These are phyloP conservation scores for Fusarium sp. DNA, from an alignment of 2,329 filamentous ascomycete species.

Conservation along the genomic window DNA sequence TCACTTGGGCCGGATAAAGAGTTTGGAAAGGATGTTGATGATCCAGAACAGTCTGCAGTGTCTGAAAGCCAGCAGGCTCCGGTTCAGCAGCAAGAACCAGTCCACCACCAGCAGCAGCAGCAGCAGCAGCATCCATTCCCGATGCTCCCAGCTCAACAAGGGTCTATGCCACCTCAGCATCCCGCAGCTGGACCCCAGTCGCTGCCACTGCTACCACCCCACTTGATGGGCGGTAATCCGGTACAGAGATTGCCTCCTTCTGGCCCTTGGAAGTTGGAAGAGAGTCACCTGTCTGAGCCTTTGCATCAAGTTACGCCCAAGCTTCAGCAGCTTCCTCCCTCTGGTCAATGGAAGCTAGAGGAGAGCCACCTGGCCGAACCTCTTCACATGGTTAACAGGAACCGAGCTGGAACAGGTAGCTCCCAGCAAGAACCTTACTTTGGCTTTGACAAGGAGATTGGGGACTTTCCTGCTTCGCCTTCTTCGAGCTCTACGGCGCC, in stretches of 20 bases:
- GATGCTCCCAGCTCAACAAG: constrained; percentile 32
- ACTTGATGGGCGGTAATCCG: constrained; percentile 49
- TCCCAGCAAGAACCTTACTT: constrained; percentile 45
- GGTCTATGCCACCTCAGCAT: constrained; percentile 22
- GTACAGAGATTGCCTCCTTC: constrained; percentile 56
- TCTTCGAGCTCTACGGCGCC: constrained; percentile 21
- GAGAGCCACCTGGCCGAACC: constrained; percentile 65
- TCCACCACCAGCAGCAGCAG: constrained; percentile 6
- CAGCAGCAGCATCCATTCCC: constrained; percentile 35
- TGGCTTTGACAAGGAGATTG: constrained; percentile 61
- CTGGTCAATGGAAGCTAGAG: constrained; percentile 62
- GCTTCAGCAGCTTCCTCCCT: constrained; percentile 54
- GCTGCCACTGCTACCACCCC: constrained; percentile 41
- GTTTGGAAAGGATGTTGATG: constrained; percentile 27
- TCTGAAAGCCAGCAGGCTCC: constrained; percentile 10
- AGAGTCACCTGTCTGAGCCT: constrained; percentile 65
- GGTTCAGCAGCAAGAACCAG: constrained; percentile 18
- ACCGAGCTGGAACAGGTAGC: constrained; percentile 48
- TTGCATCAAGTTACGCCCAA: constrained; percentile 49
- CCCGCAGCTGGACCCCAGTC: constrained; percentile 21
- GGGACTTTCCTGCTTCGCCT: constrained; percentile 42
- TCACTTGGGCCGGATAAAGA: constrained; percentile 32
- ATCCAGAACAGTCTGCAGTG: constrained; percentile 5
- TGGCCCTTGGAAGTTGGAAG: constrained; percentile 65
- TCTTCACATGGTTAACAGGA: constrained; percentile 51